A percentile compares a stretch with the other conserved stretches of the same genome.
Evolutionary conservation across 1,139 yeast genomes (phyloP).

Genomic region (Debaryomyces sp.): DNA sequence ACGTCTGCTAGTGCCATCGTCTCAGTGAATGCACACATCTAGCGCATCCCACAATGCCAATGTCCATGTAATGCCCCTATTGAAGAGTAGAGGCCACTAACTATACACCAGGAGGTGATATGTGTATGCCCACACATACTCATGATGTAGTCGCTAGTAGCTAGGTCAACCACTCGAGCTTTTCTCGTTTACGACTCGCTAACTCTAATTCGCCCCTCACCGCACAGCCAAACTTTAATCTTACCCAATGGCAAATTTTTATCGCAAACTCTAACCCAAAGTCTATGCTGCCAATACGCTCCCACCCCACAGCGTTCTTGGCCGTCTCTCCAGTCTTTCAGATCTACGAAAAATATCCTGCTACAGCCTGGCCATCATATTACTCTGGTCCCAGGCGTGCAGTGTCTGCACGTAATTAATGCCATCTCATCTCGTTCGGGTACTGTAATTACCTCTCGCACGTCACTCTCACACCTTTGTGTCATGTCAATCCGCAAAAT

Average conservation of each 20-base stretch:
- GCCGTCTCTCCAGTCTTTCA: not conserved
- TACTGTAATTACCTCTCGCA: not conserved
- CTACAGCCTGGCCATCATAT: not conserved
- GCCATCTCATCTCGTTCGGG: not conserved
- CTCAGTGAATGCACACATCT: not conserved
- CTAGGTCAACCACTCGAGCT: not conserved
- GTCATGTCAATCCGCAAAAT: not conserved
- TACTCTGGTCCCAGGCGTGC: not conserved
- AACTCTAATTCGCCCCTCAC: not conserved
- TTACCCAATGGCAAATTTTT: not conserved
- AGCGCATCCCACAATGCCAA: not conserved
- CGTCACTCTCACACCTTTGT: not conserved
- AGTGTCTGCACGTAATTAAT: not conserved
- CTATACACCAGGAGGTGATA: not conserved
- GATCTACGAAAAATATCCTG: too few species aligned
- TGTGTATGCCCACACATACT: not conserved
- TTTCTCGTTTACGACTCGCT: not conserved
- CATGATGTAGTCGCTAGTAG: not conserved
- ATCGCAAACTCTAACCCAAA: not conserved
- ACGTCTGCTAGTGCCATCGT: not conserved
- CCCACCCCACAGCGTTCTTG: too few species aligned
- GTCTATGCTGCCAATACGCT: not conserved
- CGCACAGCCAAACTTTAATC: not conserved
- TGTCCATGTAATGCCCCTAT: not conserved
- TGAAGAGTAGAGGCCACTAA: not conserved